phyloP scores from a whole-genome alignment of 768 basidiomycete species.

The Baorangia bicolor region DNA sequence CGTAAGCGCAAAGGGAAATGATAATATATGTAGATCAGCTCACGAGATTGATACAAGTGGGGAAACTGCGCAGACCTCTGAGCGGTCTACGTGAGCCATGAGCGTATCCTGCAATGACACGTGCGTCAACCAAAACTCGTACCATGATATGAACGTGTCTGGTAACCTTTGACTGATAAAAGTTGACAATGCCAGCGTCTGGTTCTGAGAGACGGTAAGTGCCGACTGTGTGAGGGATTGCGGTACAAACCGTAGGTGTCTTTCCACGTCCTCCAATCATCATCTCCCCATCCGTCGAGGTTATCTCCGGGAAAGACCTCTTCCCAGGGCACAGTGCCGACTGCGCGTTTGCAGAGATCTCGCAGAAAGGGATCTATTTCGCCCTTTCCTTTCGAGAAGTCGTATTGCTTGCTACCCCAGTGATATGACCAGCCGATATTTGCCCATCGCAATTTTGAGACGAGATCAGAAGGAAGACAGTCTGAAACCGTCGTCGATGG shows the following conservation, averaged over 20 bases:
- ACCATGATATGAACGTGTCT: neutral
- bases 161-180: conserved; percentile 85
- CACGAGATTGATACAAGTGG: conserved; percentile 95
- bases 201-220: conserved; percentile 54
- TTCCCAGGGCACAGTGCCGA: conserved; percentile 67
- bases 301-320: conserved; percentile 48
- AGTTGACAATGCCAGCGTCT: conserved; percentile 96
- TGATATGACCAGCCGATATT: conserved; percentile 97
- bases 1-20: neutral
- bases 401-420: conserved; percentile 95
- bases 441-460: conserved; percentile 87
- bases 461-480: conserved; percentile 49
- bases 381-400: conserved; percentile 71
- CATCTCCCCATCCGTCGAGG: conserved; percentile 49
- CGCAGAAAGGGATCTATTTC: conserved; percentile 57
- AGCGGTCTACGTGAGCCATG: conserved; percentile 97
- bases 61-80: conserved; percentile 89
- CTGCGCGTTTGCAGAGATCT: conserved; percentile 60
- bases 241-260: conserved; percentile 68
- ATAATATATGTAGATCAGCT: conserved; percentile 25
- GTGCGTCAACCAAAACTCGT: neutral
- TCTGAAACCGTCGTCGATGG: conserved; percentile 64
- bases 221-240: conserved; percentile 1
- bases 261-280: conserved; percentile 73
- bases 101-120: conserved; percentile 63